Evolutionary conservation across 257 asterid genomes (phyloP).

Genomic region (Cordia subcordata): DNA sequence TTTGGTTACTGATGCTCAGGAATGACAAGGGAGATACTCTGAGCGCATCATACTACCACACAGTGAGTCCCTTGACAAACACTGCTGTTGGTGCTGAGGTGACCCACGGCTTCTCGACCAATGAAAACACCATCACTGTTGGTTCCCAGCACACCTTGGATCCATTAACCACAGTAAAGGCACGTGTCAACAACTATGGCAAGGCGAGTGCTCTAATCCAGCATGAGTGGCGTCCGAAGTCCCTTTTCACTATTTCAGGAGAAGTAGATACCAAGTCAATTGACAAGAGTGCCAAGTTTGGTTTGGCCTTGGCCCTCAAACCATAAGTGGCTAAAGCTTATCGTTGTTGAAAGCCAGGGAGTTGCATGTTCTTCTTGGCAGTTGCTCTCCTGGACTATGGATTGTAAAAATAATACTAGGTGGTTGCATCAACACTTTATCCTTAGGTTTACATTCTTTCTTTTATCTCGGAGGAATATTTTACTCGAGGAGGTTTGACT

Average conservation of each 20-base stretch:
- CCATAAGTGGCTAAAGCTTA: slow-evolving; percentile 21
- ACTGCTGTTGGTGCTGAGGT: slow-evolving; percentile 52
- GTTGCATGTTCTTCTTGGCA: slow-evolving; percentile 29
- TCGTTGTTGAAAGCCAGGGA: slow-evolving; percentile 1
- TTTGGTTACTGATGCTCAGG: slow-evolving; percentile 18
- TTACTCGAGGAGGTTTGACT: slow-evolving; percentile 2
- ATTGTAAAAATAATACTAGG: slow-evolving; percentile 35
- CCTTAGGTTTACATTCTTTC: slow-evolving; percentile 8
- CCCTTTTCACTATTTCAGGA: slow-evolving; percentile 37
- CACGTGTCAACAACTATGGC: slow-evolving; percentile 42
- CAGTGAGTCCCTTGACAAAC: slow-evolving; percentile 36
- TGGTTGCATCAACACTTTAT: slow-evolving; percentile 16
- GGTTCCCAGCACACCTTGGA: slow-evolving; percentile 46
- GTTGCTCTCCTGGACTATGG: slow-evolving; percentile 25
- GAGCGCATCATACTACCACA: slow-evolving; percentile 49
- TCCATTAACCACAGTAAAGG: slow-evolving; percentile 44
- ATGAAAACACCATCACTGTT: slow-evolving; percentile 39
- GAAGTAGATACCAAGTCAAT: slow-evolving; percentile 47
- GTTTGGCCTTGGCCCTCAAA: slow-evolving; percentile 47
- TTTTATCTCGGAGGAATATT: slow-evolving; percentile 7
- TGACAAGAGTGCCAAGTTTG: slow-evolving; percentile 47
- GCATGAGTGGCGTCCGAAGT: slow-evolving; percentile 51
- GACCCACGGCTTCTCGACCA: slow-evolving; percentile 36
- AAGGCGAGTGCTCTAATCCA: slow-evolving; percentile 45
- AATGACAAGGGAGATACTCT: slow-evolving; percentile 43